Base-by-base conservation (phyloP, 148 eudicot species). In the Drosera capensis region DNA sequence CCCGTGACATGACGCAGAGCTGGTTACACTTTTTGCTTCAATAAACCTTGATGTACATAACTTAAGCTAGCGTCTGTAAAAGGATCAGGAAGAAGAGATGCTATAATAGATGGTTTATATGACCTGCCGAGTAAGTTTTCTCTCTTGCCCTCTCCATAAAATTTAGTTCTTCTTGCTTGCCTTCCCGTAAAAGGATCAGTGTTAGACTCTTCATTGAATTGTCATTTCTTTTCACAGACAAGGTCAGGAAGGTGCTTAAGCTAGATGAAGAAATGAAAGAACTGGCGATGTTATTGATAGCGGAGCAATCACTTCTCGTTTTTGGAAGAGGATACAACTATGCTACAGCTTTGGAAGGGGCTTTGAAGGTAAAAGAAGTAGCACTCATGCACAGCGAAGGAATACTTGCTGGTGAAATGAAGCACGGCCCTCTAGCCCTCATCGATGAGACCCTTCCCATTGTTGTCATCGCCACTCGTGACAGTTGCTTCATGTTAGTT, bases 341-440 rank as follows among this genome's bases (percentile, higher is more conserved):
- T 74, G 95, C 99, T 40, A 85, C 99, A 28, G 95, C 95, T 26
- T 66, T 92, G 35, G 99, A 92, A 71, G 99, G 99, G 52, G 99
- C 95, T 26, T 59, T 85, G 59, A 92, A 92, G 72, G 95, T 92
- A 29, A 92, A 92, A 64, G 95, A 92, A 65, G 99, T 92, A 22
- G 68, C 99, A 36, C 74, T 92, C 37, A 92, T 92, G 95, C 99
- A 92, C 64, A 85, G 99, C 58, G 99, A 92, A 68, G 95, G 95
- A 54, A 92, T 92, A 56, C 99, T 92, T 59, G 99, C 99, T 13
- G 99, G 99, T 26, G 99, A 92, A 71, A 85, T 85, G 95, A 92
- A 85, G 54, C 99, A 92, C 60, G 99, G 95, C 43, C 99, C 99
- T 14, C 55, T 92, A 42, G 99, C 95, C 24, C 71, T 92, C 43